Conservation (phyloP, 352 stramenopile species). For the Blastocystis sp. region DNA sequence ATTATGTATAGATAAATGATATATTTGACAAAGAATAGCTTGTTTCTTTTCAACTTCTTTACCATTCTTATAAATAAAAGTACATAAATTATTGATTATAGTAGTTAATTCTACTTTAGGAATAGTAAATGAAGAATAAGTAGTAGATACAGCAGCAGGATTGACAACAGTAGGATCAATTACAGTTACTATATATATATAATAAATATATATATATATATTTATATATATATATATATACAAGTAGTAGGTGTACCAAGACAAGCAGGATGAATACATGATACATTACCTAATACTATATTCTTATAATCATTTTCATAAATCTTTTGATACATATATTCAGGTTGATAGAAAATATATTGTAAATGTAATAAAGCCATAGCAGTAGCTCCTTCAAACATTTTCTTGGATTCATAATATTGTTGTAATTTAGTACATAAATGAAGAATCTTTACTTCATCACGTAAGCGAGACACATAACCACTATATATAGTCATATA, state of each 20-base stretch:
- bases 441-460: neutral
- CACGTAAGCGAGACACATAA: conserved; percentile 1
- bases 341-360: neutral
- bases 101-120: too few relatives aligned
- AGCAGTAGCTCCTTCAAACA: neutral
- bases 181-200: too few relatives aligned
- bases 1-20: conserved; percentile 86
- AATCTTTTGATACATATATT: neutral
- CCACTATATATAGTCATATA: too few relatives aligned
- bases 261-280: too few relatives aligned
- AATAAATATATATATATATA: too few relatives aligned
- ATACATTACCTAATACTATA: neutral
- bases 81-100: too few relatives aligned
- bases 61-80: neutral
- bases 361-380: neutral
- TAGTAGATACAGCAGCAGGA: too few relatives aligned
- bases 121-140: too few relatives aligned
- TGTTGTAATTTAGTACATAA: neutral
- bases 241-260: too few relatives aligned
- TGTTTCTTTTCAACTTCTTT: conserved; percentile 39
- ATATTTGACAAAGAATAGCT: conserved; percentile 93
- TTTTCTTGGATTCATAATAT: neutral
- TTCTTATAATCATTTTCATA: neutral
- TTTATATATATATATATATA: too few relatives aligned
- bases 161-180: too few relatives aligned